Conservation (phyloP, 768 basidiomycete species). For the Kwoniella europaea region DNA sequence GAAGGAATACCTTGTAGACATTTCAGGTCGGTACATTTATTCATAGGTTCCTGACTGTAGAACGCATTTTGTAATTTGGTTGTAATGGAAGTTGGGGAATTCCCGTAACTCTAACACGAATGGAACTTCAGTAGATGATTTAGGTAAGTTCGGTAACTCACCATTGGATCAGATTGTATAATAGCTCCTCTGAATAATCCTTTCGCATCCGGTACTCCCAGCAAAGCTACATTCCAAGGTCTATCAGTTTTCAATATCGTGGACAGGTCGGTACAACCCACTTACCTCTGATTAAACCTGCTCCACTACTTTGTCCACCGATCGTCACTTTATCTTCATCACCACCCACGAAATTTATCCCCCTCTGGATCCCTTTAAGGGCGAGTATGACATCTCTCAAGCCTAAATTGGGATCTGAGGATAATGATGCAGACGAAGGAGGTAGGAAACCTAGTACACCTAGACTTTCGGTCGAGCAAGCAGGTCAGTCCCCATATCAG, state of each 20-base stretch:
- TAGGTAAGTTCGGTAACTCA: conserved; percentile 51
- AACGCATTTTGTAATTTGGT: conserved; percentile 62
- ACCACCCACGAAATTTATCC: conserved; percentile 71
- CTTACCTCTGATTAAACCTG: conserved; percentile 69
- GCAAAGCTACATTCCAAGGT: conserved; percentile 61
- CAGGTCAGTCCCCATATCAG: no score
- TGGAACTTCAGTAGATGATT: neutral
- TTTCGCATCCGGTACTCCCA: conserved; percentile 73
- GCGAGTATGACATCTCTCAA: conserved; percentile 66
- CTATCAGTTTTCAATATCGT: no score
- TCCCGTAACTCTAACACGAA: conserved; percentile 63
- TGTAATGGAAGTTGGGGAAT: conserved; percentile 67
- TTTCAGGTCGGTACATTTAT: conserved; percentile 60
- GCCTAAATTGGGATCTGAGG: conserved; percentile 62
- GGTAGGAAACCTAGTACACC: conserved; percentile 71
- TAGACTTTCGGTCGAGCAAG: conserved; percentile 28
- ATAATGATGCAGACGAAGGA: conserved; percentile 58
- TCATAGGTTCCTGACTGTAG: conserved; percentile 31
- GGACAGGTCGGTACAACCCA: neutral
- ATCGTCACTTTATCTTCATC: conserved; percentile 66
- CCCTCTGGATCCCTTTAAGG: conserved; percentile 67
- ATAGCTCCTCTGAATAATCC: conserved; percentile 77
- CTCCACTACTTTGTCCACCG: conserved; percentile 83
- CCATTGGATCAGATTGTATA: conserved; percentile 87
- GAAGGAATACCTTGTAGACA: conserved; percentile 66